A percentile compares a stretch with the other conserved stretches of the same genome.
Evolutionary conservation across 2,329 filamentous ascomycete genomes (phyloP).

Genomic region (Curvularia spicifera): DNA sequence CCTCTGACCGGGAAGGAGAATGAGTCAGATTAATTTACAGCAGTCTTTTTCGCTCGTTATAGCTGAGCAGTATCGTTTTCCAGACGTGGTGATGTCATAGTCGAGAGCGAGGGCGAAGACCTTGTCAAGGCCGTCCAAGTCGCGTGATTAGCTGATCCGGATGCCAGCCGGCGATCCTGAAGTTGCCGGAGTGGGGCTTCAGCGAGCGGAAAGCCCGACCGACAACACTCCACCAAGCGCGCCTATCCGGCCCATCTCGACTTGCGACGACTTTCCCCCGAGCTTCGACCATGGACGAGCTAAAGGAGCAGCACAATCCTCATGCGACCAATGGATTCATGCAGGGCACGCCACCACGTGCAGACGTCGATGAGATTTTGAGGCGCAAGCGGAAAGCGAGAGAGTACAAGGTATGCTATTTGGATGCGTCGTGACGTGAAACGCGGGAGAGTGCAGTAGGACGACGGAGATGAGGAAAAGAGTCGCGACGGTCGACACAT

Average conservation of each 20-base stretch:
- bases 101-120: not conserved
- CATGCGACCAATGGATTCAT: constrained; percentile 32
- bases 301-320: constrained; percentile 34
- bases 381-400: constrained; percentile 58
- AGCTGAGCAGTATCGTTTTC: not conserved
- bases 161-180: constrained; percentile 9
- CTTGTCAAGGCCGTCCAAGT: constrained; percentile 2
- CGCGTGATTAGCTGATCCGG: constrained; percentile 20
- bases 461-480: not conserved
- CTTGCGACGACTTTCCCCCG: constrained; percentile 24
- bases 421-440: constrained; percentile 5
- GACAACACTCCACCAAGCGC: constrained; percentile 22
- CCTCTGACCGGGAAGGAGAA: not conserved
- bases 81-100: constrained; percentile 9
- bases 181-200: constrained; percentile 22
- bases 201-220: constrained; percentile 21
- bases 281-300: constrained; percentile 40
- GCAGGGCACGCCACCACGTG: constrained; percentile 50
- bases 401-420: constrained; percentile 55
- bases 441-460: not conserved
- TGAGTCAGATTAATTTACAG: not conserved
- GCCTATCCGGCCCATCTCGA: constrained; percentile 26
- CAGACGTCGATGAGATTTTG: constrained; percentile 58
- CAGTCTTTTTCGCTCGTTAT: no score
- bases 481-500: not conserved